A percentile compares a stretch with the other conserved stretches of the same genome.
phyloP scores from a whole-genome alignment of 805 yeast species.

The Spathaspora gorwiae region DNA sequence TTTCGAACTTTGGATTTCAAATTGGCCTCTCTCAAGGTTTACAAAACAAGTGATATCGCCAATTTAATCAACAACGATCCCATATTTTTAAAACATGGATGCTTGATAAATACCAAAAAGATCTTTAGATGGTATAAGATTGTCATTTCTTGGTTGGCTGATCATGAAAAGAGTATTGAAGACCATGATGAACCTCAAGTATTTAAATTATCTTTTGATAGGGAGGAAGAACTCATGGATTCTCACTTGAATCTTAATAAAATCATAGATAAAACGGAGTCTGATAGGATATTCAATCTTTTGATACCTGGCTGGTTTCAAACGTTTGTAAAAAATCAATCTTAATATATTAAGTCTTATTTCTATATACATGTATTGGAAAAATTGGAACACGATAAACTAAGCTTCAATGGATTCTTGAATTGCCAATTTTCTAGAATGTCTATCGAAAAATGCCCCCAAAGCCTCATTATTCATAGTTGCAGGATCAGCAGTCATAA shows the following conservation, averaged over 20 bases:
- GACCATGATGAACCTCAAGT: not conserved
- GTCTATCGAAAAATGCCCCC: constrained; percentile 65
- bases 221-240: constrained; percentile 5
- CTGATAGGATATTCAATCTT: constrained; percentile 4
- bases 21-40: constrained; percentile 10
- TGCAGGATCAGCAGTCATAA: constrained; percentile 63
- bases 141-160: constrained; percentile 10
- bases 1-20: constrained; percentile 12
- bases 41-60: constrained; percentile 8
- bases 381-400: not conserved
- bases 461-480: constrained; percentile 55
- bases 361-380: constrained; percentile 3
- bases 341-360: not conserved
- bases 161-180: not conserved
- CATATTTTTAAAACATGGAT: constrained; percentile 3
- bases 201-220: constrained; percentile 3
- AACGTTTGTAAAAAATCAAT: constrained; percentile 4
- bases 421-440: constrained; percentile 73
- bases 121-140: constrained; percentile 14
- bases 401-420: constrained; percentile 56
- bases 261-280: not conserved
- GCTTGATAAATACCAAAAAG: constrained; percentile 9
- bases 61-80: constrained; percentile 6
- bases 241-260: not conserved
- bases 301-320: constrained; percentile 17